Conservation (phyloP, 371 early-diverging fungal species). For the Lichtheimia corymbifera region DNA sequence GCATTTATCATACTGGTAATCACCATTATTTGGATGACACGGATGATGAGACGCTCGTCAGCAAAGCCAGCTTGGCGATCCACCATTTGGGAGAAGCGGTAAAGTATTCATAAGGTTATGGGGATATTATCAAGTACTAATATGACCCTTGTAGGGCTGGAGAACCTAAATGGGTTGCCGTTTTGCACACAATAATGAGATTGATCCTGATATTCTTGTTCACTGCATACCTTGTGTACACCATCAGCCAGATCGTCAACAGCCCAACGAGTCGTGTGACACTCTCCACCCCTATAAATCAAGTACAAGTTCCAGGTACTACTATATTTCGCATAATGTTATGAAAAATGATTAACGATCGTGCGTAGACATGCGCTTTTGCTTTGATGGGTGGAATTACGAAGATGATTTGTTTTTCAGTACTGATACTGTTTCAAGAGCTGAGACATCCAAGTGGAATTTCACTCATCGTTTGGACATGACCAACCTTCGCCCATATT, state of each 20-base stretch:
- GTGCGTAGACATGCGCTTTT: conserved; percentile 20
- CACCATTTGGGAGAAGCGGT: background rate
- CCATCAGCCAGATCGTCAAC: background rate
- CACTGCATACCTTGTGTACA: background rate
- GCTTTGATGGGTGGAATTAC: conserved; percentile 21
- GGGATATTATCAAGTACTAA: background rate
- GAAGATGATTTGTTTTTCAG: background rate
- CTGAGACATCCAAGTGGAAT: background rate
- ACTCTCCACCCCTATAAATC: background rate
- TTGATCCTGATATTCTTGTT: background rate
- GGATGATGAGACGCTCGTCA: background rate
- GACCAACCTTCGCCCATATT: background rate
- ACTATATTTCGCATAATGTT: background rate
- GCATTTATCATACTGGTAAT: background rate
- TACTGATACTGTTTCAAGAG: background rate
- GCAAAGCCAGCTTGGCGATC: background rate
- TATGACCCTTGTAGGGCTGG: background rate
- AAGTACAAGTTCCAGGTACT: background rate
- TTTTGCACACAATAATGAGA: background rate
- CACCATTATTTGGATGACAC: background rate
- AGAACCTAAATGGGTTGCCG: background rate
- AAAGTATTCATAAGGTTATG: background rate
- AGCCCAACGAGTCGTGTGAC: background rate
- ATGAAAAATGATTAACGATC: background rate
- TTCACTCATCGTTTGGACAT: background rate